A percentile compares a stretch with the other conserved stretches of the same genome.
Evolutionary conservation across 2,329 filamentous ascomycete species (phyloP).

Genomic region (Colletotrichum caudatum): DNA sequence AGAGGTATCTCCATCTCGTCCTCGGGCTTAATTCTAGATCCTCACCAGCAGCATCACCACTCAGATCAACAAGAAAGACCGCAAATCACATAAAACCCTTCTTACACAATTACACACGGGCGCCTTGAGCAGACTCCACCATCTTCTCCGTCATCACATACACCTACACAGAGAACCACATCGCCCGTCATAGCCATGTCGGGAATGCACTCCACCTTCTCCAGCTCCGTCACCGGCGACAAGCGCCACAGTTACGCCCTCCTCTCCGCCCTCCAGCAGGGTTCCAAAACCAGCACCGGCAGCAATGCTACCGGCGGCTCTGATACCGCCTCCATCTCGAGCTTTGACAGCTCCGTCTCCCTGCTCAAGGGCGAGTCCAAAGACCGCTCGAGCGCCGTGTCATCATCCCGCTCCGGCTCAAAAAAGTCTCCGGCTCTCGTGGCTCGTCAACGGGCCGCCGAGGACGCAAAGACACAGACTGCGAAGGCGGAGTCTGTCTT

Average conservation of each 20-base stretch:
- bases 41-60: slow-evolving; percentile 8
- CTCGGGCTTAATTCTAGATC: slow-evolving; percentile 3
- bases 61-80: background rate
- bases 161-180: background rate
- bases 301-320: slow-evolving; percentile 2
- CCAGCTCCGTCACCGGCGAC: slow-evolving; percentile 36
- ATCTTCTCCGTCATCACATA: background rate
- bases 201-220: slow-evolving; percentile 37
- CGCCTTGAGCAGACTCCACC: background rate
- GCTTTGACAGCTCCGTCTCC: slow-evolving; percentile 41
- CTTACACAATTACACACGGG: background rate
- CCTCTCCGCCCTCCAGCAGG: slow-evolving; percentile 31
- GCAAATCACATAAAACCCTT: background rate
- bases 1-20: slow-evolving; percentile 3
- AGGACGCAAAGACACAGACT: slow-evolving; percentile 14
- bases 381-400: background rate
- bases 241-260: slow-evolving; percentile 34
- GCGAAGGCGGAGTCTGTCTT: slow-evolving; percentile 1
- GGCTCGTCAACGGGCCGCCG: slow-evolving; percentile 36
- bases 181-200: slow-evolving; percentile 26
- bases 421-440: slow-evolving; percentile 29
- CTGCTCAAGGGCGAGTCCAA: slow-evolving; percentile 24
- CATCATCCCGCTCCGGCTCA: slow-evolving; percentile 2
- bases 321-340: slow-evolving; percentile 38
- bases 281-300: background rate